Evolutionary conservation across 2,329 filamentous ascomycete species (phyloP).

Genomic region (Apiospora marii): DNA sequence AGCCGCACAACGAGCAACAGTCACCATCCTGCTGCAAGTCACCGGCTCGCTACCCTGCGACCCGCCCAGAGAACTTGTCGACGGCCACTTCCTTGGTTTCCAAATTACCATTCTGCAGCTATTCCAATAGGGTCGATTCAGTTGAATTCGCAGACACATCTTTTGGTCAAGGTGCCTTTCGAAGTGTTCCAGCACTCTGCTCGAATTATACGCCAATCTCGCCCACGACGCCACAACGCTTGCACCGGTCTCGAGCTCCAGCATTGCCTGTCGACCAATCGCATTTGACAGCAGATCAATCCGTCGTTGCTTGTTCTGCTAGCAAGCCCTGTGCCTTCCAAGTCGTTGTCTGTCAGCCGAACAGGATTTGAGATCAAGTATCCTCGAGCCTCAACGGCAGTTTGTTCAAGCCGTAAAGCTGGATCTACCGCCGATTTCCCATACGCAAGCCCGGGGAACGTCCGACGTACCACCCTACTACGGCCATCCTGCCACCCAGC

Average conservation of each 20-base stretch:
- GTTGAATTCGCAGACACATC: not conserved
- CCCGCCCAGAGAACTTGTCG: slow-evolving; percentile 5
- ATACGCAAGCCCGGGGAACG: slow-evolving; percentile 81
- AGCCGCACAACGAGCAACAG: slow-evolving; percentile 12
- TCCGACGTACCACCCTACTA: slow-evolving; percentile 73
- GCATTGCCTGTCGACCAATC: slow-evolving; percentile 1
- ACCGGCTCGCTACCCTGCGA: slow-evolving; percentile 6
- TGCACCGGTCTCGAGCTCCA: slow-evolving; percentile 6
- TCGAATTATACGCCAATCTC: slow-evolving; percentile 15
- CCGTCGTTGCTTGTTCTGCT: not conserved
- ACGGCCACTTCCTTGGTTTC: not conserved
- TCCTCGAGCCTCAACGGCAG: slow-evolving; percentile 37
- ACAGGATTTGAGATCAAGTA: not conserved
- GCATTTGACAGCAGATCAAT: slow-evolving; percentile 3
- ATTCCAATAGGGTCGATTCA: not conserved
- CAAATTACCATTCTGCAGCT: slow-evolving; percentile 2
- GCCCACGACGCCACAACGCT: slow-evolving; percentile 12
- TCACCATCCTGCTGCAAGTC: slow-evolving; percentile 10
- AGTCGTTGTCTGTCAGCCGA: slow-evolving; percentile 24
- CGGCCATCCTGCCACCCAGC: slow-evolving; percentile 71
- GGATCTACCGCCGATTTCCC: slow-evolving; percentile 89
- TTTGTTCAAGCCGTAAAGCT: slow-evolving; percentile 79
- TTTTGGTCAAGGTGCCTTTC: not conserved
- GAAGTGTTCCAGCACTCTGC: slow-evolving; percentile 14
- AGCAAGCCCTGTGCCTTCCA: slow-evolving; percentile 1